Conservation (phyloP, 2,329 filamentous ascomycete genomes). For the Curvularia sp. region DNA sequence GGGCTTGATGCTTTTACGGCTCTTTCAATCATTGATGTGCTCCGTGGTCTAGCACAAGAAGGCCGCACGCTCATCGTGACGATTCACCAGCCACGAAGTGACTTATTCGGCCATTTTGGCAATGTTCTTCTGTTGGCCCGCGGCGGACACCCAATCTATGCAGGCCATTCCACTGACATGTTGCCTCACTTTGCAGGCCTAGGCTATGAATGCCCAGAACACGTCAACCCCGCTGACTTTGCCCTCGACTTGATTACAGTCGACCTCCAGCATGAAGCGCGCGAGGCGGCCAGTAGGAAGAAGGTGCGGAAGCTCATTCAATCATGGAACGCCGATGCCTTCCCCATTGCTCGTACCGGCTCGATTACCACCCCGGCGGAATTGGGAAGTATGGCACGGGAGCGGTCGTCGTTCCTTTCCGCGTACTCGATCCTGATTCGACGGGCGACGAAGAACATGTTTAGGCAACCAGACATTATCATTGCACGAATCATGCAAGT, state of each 20-base stretch:
- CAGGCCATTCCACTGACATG: slow-evolving; percentile 69
- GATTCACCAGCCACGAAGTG: slow-evolving; percentile 78
- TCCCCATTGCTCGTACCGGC: slow-evolving; percentile 32
- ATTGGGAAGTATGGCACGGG: slow-evolving; percentile 70
- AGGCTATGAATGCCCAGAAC: slow-evolving; percentile 69
- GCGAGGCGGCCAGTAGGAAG: slow-evolving; percentile 68
- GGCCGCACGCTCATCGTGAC: slow-evolving; percentile 78
- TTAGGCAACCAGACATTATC: slow-evolving; percentile 48
- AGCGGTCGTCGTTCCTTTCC: slow-evolving; percentile 65
- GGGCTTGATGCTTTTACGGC: slow-evolving; percentile 81
- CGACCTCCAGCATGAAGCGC: slow-evolving; percentile 70
- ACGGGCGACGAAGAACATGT: slow-evolving; percentile 69
- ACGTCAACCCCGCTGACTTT: slow-evolving; percentile 80
- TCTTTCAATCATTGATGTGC: slow-evolving; percentile 72
- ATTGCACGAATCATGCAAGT: slow-evolving; percentile 50
- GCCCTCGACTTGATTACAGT: slow-evolving; percentile 78
- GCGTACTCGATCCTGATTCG: slow-evolving; percentile 73
- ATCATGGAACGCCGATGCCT: slow-evolving; percentile 58
- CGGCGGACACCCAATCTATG: slow-evolving; percentile 72
- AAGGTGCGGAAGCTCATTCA: slow-evolving; percentile 68
- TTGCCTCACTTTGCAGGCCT: slow-evolving; percentile 66
- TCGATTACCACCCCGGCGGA: slow-evolving; percentile 71
- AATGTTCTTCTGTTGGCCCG: slow-evolving; percentile 74
- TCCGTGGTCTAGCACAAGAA: slow-evolving; percentile 73
- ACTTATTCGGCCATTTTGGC: slow-evolving; percentile 74